Base-by-base conservation (phyloP, 331 rosid genomes). In the Quercus lobata region DNA sequence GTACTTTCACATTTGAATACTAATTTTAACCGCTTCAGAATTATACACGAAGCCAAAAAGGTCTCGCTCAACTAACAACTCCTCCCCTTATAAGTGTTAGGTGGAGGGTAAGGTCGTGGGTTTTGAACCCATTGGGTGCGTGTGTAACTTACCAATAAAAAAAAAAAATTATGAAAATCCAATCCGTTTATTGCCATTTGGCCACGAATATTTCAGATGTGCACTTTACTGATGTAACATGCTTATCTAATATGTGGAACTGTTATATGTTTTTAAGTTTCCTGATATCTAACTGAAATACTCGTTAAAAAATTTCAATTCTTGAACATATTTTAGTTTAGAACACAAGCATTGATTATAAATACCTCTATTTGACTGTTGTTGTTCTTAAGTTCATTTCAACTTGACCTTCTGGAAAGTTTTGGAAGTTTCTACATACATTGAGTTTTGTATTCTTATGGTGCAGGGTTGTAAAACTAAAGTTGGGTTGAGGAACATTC, bases 401-500 rank as follows among this genome's bases (percentile, higher is more conserved):
- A 14, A 6, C 24, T 25, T 25, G 4, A 66, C 11, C 29, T 58
- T 73, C 3, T 80, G 49, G 49, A 35, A 79, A 82, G 71, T 53
- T 57, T 65, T 54, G 41, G 58, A 75, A 57, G 68, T 54, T 78
- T 54, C 49, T 74, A 49, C 17, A 7, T 19, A 53, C 27, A 16
- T 11, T 57, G 27, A 84, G 56, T 44, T 84, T 58, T 73, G 71
- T 16, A 56, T 58, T 80, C 69, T 81, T 22, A 57, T 52, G 57
- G 34, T 76, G 58, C 74, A 93, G 91, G 92, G 90, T 65, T 90
- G 96, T 82, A 92, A 89, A 86, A 92, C 87, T 57, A 90, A 88
- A 81, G 70, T 87, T 66, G 92, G 96, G 71, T 76, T 87, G 71
- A 88, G 98, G 85, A 94, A 94, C 90, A 94, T 92, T 61, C 76